Conservation (phyloP, 257 asterid genomes). For the Oldenlandia corymbosa region DNA sequence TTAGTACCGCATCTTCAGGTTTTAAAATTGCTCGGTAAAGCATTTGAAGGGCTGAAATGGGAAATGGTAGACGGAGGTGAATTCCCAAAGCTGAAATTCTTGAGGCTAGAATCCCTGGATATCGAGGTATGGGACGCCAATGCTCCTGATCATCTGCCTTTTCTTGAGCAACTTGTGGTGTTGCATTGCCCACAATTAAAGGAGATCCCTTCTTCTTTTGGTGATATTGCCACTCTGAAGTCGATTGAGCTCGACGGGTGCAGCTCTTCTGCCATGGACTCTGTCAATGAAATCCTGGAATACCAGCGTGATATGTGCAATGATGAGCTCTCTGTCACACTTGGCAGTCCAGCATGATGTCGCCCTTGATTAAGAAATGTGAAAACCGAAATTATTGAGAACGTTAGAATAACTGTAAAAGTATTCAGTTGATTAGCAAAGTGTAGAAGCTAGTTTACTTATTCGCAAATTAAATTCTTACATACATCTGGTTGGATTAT, state of each 20-base stretch:
- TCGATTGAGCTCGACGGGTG: constrained; percentile 15
- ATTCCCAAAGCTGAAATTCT: neutral
- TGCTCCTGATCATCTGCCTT: neutral
- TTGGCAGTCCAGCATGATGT: too few species aligned
- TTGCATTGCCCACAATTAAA: neutral
- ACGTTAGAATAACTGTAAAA: too few species aligned
- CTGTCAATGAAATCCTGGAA: neutral
- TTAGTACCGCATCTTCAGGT: neutral
- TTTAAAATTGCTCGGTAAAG: neutral
- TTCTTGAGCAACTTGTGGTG: constrained; percentile 8
- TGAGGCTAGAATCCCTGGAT: constrained; percentile 2
- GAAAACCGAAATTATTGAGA: too few species aligned
- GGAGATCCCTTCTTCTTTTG: constrained; percentile 5
- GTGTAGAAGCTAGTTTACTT: too few species aligned
- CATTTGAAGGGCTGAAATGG: constrained; percentile 2
- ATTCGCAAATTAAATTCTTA: too few species aligned
- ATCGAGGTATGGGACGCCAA: neutral
- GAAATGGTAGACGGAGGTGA: neutral
- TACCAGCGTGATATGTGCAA: neutral
- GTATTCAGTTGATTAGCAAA: too few species aligned
- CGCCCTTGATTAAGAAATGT: too few species aligned
- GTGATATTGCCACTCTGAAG: constrained; percentile 10
- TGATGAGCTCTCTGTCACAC: neutral
- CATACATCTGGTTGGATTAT: too few species aligned
- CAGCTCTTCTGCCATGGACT: constrained; percentile 6